Evolutionary conservation across 352 stramenopile species (phyloP).

Genomic region (Pythium rhizo-oryzae): DNA sequence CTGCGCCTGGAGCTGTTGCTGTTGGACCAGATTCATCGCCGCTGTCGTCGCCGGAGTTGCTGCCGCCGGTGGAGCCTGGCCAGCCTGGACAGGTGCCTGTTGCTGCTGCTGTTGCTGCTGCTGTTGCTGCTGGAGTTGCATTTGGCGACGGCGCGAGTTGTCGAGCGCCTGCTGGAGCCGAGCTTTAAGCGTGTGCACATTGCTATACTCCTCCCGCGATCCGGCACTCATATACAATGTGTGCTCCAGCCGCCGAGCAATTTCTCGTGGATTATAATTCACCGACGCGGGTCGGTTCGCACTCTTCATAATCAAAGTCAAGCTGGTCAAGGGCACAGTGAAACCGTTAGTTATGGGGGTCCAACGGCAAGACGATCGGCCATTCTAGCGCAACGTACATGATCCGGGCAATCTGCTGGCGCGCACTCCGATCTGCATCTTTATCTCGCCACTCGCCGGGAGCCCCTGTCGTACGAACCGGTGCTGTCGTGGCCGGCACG

Average conservation of each 20-base stretch:
- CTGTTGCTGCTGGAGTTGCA: slow-evolving; percentile 63
- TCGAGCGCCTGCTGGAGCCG: slow-evolving; percentile 84
- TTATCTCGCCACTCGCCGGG: slow-evolving; percentile 84
- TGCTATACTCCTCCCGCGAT: slow-evolving; percentile 87
- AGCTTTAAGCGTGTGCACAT: slow-evolving; percentile 85
- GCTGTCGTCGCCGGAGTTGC: slow-evolving; percentile 7
- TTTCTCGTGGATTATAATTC: slow-evolving; percentile 91
- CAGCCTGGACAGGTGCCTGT: slow-evolving; percentile 22
- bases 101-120: slow-evolving; percentile 32
- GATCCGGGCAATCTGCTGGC: slow-evolving; percentile 88
- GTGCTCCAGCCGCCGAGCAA: slow-evolving; percentile 81
- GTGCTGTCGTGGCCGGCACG: slow-evolving; percentile 1
- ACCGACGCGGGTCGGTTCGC: slow-evolving; percentile 82
- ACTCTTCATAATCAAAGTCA: slow-evolving; percentile 91
- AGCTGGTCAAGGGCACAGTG: slow-evolving; percentile 33
- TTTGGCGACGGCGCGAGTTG: slow-evolving; percentile 77
- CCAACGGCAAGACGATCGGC: neutral
- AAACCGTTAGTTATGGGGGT: neutral
- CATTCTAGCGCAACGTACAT: slow-evolving; percentile 56
- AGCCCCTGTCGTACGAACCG: slow-evolving; percentile 25
- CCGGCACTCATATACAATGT: slow-evolving; percentile 86
- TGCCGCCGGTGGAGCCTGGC: neutral
- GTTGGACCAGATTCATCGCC: slow-evolving; percentile 25
- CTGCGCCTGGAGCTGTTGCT: slow-evolving; percentile 32
- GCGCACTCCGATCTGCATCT: slow-evolving; percentile 72